A percentile compares a stretch with the other conserved stretches of the same genome.
These are phyloP conservation scores for Globisporangium spinosum DNA, from an alignment of 352 stramenopile genomes.

Conservation along the genomic window DNA sequence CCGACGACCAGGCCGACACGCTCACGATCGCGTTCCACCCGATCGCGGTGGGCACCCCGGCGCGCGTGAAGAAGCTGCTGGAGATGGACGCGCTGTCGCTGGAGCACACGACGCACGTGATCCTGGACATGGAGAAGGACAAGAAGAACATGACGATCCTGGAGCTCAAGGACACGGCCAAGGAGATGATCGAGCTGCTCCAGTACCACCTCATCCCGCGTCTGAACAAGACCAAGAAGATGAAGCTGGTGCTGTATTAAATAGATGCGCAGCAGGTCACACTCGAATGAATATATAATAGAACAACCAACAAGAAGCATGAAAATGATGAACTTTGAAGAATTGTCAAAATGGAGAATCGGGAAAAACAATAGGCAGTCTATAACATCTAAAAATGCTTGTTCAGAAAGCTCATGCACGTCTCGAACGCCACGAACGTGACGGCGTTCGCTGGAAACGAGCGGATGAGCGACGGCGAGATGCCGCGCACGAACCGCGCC, in stretches of 20 bases:
- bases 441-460: conserved; percentile 82
- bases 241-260: conserved; percentile 81
- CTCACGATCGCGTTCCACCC: conserved; percentile 67
- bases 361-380: not conserved
- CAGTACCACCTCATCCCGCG: conserved; percentile 70
- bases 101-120: conserved; percentile 72
- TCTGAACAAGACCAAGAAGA: conserved; percentile 52
- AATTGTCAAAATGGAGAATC: not conserved
- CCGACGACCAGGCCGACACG: conserved; percentile 85
- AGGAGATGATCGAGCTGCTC: conserved; percentile 76
- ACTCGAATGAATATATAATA: conserved; percentile 14
- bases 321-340: not conserved
- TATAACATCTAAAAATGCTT: conserved; percentile 51
- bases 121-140: conserved; percentile 87
- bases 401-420: conserved; percentile 70
- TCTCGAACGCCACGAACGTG: conserved; percentile 85
- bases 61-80: conserved; percentile 73
- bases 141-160: conserved; percentile 83
- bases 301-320: conserved; percentile 12
- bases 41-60: conserved; percentile 78
- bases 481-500: conserved; percentile 73
- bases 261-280: conserved; percentile 4
- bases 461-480: conserved; percentile 70
- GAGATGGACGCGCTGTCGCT: conserved; percentile 75
- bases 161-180: conserved; percentile 81